Base-by-base conservation (phyloP, 805 yeast species). In the Cyberlindnera japonica region DNA sequence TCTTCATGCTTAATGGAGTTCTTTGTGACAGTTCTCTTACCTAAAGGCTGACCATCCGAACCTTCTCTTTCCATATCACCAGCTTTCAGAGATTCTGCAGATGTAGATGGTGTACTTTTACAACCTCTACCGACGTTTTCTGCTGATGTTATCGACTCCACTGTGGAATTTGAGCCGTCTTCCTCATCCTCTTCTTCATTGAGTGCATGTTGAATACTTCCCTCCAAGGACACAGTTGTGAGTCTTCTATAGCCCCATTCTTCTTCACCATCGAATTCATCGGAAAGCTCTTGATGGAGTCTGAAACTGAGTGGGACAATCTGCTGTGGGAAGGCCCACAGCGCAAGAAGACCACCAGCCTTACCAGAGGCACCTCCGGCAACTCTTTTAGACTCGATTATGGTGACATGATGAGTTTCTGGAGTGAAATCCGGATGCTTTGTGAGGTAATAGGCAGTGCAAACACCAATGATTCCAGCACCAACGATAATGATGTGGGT, bases 331-430 rank as follows among this genome's bases (percentile, higher is more conserved):
- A 93, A 93, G 0, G 98, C 98, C 95, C 97, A 90, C 17, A 85
- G 73, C 1, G 98, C 97, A 37, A 91, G 65, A 36, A 91, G 69
- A 0, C 99, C 99, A 33, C 98, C 99, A 6, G 99, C 98, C 55
- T 91, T 93, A 40, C 99, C 99, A 30, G 88, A 77, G 15, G 99
- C 98, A 35, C 96, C 98, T 38, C 96, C 95, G 0, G 98, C 99
- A 6, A 95, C 95, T 54, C 95, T 71, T 47, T 86, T 87, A 38
- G 91, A 80, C 62, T 91, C 99, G 12, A 93, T 59, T 15, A 91
- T 75, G 6, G 96, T 85, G 48, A 91, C 85, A 54, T 86, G 89
- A 57, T 86, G 80, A 42, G 77, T 81, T 23, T 69, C 67, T 0
- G 85, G 77, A 53, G 83, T 82, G 61, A 80, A 91, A 40, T 74